Base-by-base conservation (phyloP, 2,329 filamentous ascomycete species). In the Cladosporium sp. region DNA sequence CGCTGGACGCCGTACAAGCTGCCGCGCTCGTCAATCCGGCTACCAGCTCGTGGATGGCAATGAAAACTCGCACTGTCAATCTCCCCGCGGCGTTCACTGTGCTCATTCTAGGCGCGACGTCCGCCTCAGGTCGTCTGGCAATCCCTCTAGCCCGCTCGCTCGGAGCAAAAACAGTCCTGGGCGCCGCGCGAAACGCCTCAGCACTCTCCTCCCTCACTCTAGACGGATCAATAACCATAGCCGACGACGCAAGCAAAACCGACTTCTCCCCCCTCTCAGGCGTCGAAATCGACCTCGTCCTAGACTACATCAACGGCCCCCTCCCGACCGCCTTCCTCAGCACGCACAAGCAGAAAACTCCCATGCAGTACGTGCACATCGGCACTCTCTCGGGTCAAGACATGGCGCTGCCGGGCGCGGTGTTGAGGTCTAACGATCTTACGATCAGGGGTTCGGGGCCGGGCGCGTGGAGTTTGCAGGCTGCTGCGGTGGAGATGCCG, bases 291-390 rank as follows among this genome's bases (percentile, higher is more conserved):
- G 78, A 82, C 53, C 69, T 82, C 2, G 69, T 82, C 3, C 64
- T 83, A 1, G 78, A 83, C 57, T 83, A 80, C 57, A 64, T 83
- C 7, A 81, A 77, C 62, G 79, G 78, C 0, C 65, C 69, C 0
- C 67, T 72, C 13, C 62, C 72, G 0, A 56, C 67, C 9, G 69
- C 70, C 4, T 61, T 76, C 8, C 64, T 80, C 7, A 57, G 61
- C 4, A 69, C 68, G 3, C 58, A 78, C 15, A 67, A 63, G 30
- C 66, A 69, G 1, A 61, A 60, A 25, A 69, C 66, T n/a, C 68
- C 73, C 0, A 67, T 78, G 19, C 76, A 79, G 51, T 79, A 76
- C 59, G 72, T 81, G 9, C 72, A 76, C 45, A 75, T 81, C 49
- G 78, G 78, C 4, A 63, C 67, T 1, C 57, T 80, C 38, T 70